These are phyloP conservation scores for Brassica balearica DNA, from an alignment of 441 rosid genomes.

Conservation along the genomic window DNA sequence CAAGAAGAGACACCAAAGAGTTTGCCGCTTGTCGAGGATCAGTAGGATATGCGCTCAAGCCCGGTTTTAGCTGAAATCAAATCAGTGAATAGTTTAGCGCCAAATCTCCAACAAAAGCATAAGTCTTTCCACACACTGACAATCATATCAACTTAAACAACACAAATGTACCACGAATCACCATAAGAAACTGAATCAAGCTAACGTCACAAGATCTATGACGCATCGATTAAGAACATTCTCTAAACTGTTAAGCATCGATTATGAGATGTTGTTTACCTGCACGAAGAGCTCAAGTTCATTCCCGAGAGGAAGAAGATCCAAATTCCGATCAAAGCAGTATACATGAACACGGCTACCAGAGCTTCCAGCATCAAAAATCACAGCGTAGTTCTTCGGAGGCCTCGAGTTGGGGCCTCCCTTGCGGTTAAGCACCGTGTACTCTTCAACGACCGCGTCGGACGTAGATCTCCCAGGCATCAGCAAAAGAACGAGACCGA, in stretches of 20 bases:
- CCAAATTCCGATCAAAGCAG: conserved; percentile 80
- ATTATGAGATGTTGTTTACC: conserved; percentile 44
- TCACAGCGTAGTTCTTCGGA: neutral
- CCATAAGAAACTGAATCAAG: conserved; percentile 2
- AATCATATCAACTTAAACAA: neutral
- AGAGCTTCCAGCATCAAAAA: neutral
- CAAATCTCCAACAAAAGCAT: neutral
- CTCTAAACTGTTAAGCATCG: neutral
- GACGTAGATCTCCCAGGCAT: neutral
- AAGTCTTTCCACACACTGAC: neutral
- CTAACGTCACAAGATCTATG: conserved; percentile 18
- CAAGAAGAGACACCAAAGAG: conserved; percentile 71
- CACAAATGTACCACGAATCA: neutral
- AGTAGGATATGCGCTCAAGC: conserved; percentile 76
- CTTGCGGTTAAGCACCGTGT: neutral
- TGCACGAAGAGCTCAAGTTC: conserved; percentile 83
- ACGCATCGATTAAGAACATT: too few relatives aligned
- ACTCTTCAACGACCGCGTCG: neutral
- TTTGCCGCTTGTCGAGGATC: conserved; percentile 71
- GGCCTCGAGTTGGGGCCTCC: neutral
- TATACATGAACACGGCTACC: conserved; percentile 89
- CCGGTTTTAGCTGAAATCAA: conserved; percentile 25
- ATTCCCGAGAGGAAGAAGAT: conserved; percentile 82
- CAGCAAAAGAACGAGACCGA: neutral
- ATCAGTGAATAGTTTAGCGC: neutral